Evolutionary conservation across 2,329 filamentous ascomycete genomes (phyloP), one percentile per base, ranked within the genome.

Genomic region (Lomentospora prolificans): DNA sequence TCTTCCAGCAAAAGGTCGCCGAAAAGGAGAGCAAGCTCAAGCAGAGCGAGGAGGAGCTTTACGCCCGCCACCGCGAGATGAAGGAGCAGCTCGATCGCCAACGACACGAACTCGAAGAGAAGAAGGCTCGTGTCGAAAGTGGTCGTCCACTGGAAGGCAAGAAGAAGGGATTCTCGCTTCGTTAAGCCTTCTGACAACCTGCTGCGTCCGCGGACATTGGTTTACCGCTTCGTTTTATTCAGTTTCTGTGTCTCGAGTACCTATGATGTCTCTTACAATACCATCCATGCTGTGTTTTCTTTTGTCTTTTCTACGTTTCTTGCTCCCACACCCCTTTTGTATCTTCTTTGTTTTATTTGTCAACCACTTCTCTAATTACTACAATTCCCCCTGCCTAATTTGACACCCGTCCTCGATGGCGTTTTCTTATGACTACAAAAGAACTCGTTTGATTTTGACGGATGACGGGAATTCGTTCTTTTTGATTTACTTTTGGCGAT

Each of bases 1-100:
- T 99, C 64, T 99, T 99, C 90, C 94, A 97, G 74, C 94, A 99
- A 73, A 99, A 99, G 87, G 94, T 99, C 30, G 85, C 90, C 63
- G 94, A 99, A 75, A 99, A 99, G 81, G 94, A 99, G 77, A 96
- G 90, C 83, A 99, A 99, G 78, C 80, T 99, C 71, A 95, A 95
- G 79, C 94, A 97, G 78, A 96, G 90, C 80, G 94, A 99, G 75
- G 94, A 99, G 73, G 94, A 99, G 80, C 79, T 99, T 58, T 97
- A 97, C 69, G 91, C 94, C 63, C 87, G 94, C 65, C 94, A 99
- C 79, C 86, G 92, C 70, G 94, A 99, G 79, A 99, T 99, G 94
- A 99, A 97, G 82, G 94, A 99, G 70, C 92, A 97, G 74, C 84
- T 99, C 66, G 94, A 99, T 68, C 86, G 91, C 70, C 92, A 97